Evolutionary conservation across 768 basidiomycete species (phyloP).

Genomic region (Coprinopsis marcescibilis): DNA sequence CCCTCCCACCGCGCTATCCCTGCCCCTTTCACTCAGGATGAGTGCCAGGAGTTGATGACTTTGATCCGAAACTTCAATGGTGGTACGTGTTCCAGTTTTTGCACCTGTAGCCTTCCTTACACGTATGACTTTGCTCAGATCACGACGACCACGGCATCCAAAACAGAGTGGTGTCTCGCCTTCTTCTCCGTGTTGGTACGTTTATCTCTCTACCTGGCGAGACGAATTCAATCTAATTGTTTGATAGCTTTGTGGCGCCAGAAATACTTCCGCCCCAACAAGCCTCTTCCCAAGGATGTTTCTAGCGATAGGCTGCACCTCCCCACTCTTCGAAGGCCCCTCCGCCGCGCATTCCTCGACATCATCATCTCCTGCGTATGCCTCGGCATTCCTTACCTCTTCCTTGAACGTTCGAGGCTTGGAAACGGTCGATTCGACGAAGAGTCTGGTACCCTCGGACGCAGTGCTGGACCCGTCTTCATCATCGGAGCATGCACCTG

Average conservation of each 20-base stretch:
- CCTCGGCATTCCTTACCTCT: conserved; percentile 76
- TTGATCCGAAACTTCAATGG: conserved; percentile 37
- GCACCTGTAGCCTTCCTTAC: background rate
- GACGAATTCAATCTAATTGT: background rate
- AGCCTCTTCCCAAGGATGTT: conserved; percentile 55
- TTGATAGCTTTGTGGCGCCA: conserved; percentile 63
- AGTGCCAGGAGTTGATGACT: conserved; percentile 68
- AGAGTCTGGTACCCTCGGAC: conserved; percentile 21
- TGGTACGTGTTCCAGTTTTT: conserved; percentile 12
- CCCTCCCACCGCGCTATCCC: conserved; percentile 50
- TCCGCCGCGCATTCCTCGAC: conserved; percentile 49
- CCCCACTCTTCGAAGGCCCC: conserved; percentile 26
- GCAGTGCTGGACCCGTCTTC: conserved; percentile 47
- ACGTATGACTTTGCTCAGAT: conserved; percentile 15
- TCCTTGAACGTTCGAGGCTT: conserved; percentile 47
- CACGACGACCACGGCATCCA: conserved; percentile 38
- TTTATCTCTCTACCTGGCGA: conserved; percentile 3
- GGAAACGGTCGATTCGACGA: conserved; percentile 37
- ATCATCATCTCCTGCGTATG: conserved; percentile 59
- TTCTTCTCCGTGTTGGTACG: conserved; percentile 64
- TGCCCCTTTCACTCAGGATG: conserved; percentile 69
- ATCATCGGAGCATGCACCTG: conserved; percentile 61
- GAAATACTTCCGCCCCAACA: conserved; percentile 60
- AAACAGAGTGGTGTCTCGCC: conserved; percentile 59
- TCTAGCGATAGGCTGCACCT: conserved; percentile 20